Base-by-base conservation (phyloP, 2,329 filamentous ascomycete species). In the Diaporthe longicolla region DNA sequence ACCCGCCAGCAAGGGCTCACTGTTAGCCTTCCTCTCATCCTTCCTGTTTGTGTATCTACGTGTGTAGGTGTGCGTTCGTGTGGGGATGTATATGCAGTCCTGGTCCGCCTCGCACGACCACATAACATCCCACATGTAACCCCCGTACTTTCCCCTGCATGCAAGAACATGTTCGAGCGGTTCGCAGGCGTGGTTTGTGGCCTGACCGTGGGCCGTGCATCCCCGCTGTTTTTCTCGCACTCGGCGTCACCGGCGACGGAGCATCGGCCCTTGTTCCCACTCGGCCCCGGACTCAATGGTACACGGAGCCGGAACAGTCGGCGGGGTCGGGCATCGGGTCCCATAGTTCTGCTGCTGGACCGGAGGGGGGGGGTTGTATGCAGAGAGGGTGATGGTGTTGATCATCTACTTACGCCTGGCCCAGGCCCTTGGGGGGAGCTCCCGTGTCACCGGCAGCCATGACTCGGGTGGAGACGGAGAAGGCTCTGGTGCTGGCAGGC, bases 401-500 rank as follows among this genome's bases (percentile, higher is more conserved):
- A 58, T 55, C 40, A 35, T 52, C 48, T 52, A 86, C 88, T 82
- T 83, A 91, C 89, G 88, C 85, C 80, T 81, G 78, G 81, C 88
- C 88, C 76, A 88, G 88, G 15, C 83, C 84, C 82, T 85, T 88
- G 79, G 86, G 87, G 76, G 88, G 88, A 73, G 89, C 84, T 74
- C 93, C 93, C 77, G 90, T 92, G 82, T 95, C 93, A 77, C 93
- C 94, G 78, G 89, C 92, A 76, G 83, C 85, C 90, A 94, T 93
- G 81, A 84, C 88, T 81, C 89, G 87, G 78, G 87, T 83, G 74
- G 91, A 89, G 77, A 88, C 90, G 76, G 91, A 88, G 86, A 95
- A 93, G 78, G 91, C 88, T 77, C 88, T 87, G 76, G 86, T 79
- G 76, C 85, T 80, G 79, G 87, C 84, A 79, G 90, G 87, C 82